A percentile compares a stretch with the other conserved stretches of the same genome.
Evolutionary conservation across 2,329 filamentous ascomycete genomes (phyloP).

Genomic region (Pezicula carpinea): DNA sequence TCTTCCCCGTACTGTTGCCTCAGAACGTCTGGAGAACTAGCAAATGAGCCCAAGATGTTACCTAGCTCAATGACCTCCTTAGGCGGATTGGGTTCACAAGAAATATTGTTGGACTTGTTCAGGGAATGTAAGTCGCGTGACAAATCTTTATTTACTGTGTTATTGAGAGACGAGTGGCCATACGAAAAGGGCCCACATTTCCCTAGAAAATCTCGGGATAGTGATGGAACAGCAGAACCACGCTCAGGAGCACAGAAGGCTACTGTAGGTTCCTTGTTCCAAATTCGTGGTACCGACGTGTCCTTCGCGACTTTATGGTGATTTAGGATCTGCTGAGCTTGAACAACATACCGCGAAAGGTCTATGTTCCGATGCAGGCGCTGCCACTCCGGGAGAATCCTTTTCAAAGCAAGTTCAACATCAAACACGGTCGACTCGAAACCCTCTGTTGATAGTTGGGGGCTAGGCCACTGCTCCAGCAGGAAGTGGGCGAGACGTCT

Average conservation of each 20-base stretch:
- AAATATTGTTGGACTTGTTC: background rate
- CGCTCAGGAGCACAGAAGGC: constrained; percentile 1
- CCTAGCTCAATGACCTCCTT: constrained; percentile 7
- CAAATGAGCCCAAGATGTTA: constrained; percentile 12
- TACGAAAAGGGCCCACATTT: constrained; percentile 3
- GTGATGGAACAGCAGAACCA: constrained; percentile 10
- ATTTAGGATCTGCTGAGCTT: constrained; percentile 37
- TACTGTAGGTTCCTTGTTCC: constrained; percentile 1
- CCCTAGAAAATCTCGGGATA: constrained; percentile 7
- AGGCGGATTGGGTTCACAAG: background rate
- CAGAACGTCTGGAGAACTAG: constrained; percentile 23
- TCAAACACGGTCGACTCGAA: constrained; percentile 33
- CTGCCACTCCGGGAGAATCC: constrained; percentile 40
- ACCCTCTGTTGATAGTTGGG: constrained; percentile 26
- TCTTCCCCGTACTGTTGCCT: constrained; percentile 33
- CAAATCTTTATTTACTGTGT: background rate
- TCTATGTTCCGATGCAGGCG: constrained; percentile 41
- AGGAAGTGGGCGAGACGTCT: constrained; percentile 34
- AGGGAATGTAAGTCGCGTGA: background rate
- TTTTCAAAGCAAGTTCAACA: constrained; percentile 30
- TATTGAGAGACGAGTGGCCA: background rate
- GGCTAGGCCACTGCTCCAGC: constrained; percentile 38
- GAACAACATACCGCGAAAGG: constrained; percentile 37
- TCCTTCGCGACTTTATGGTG: constrained; percentile 13
- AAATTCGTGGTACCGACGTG: constrained; percentile 4